Evolutionary conservation across 192 early-diverging fungal genomes (phyloP).

Genomic region (Gaertneriomyces semiglobifer): DNA sequence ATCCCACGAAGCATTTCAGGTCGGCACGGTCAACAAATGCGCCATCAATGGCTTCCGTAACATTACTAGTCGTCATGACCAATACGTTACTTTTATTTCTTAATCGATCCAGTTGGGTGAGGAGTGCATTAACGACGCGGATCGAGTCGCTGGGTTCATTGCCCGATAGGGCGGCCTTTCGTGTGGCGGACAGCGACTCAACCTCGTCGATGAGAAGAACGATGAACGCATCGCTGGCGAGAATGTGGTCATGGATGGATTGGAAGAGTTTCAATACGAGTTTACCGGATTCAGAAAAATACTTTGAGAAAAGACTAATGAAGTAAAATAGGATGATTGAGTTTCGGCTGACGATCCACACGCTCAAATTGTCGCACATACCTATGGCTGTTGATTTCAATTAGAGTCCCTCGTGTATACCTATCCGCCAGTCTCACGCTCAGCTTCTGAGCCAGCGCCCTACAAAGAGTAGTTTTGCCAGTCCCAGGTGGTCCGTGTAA

Average conservation of each 20-base stretch:
- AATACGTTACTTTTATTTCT: slow-evolving; percentile 44
- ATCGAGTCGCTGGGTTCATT: slow-evolving; percentile 68
- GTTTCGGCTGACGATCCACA: background rate
- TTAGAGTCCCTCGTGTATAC: slow-evolving; percentile 51
- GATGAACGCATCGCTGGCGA: slow-evolving; percentile 58
- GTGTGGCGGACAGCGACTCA: slow-evolving; percentile 65
- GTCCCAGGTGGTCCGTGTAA: slow-evolving; percentile 63
- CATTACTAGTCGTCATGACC: slow-evolving; percentile 68
- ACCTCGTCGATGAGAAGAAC: slow-evolving; percentile 72
- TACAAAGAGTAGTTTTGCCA: slow-evolving; percentile 51
- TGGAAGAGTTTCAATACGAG: slow-evolving; percentile 63
- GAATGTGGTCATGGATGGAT: slow-evolving; percentile 51
- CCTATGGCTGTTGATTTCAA: slow-evolving; percentile 70
- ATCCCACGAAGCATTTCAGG: slow-evolving; percentile 58
- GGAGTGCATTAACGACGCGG: slow-evolving; percentile 64
- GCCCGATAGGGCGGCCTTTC: slow-evolving; percentile 59
- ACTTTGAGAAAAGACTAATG: slow-evolving; percentile 67
- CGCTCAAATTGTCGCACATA: background rate
- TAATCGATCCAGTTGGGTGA: slow-evolving; percentile 70
- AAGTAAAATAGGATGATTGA: background rate
- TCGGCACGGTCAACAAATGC: slow-evolving; percentile 68
- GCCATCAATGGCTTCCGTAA: slow-evolving; percentile 56
- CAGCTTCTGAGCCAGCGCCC: slow-evolving; percentile 63
- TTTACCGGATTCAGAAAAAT: slow-evolving; percentile 71
- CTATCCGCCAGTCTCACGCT: slow-evolving; percentile 55